Conservation (phyloP, 148 eudicot genomes). For the Selenicereus undatus region DNA sequence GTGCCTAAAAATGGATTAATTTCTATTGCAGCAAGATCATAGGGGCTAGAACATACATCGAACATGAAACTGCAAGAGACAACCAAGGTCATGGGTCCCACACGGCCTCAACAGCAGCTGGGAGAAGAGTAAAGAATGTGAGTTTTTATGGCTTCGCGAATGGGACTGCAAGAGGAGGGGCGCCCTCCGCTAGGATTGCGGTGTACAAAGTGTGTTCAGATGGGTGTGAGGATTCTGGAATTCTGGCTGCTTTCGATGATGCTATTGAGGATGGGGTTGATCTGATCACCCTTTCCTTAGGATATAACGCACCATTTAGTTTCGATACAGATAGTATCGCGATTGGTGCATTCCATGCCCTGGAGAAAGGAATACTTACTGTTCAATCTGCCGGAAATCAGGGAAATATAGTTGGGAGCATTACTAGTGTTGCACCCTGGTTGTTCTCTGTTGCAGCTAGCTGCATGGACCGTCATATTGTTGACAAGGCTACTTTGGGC, state of each 20-base stretch:
- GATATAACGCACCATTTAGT: neutral
- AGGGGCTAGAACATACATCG: slow-evolving; percentile 39
- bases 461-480: slow-evolving; percentile 23
- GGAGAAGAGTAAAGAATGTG: slow-evolving; percentile 20
- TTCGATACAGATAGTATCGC: slow-evolving; percentile 22
- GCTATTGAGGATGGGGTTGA: slow-evolving; percentile 66
- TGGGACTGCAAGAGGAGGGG: slow-evolving; percentile 55
- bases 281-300: slow-evolving; percentile 38
- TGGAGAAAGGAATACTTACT: slow-evolving; percentile 40
- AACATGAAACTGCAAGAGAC: slow-evolving; percentile 26
- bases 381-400: slow-evolving; percentile 32
- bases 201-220: slow-evolving; percentile 33
- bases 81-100: slow-evolving; percentile 46
- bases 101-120: slow-evolving; percentile 57
- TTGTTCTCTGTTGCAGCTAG: slow-evolving; percentile 36
- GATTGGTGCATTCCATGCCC: slow-evolving; percentile 37
- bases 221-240: slow-evolving; percentile 5
- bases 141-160: slow-evolving; percentile 32
- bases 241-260: slow-evolving; percentile 48
- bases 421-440: slow-evolving; percentile 48
- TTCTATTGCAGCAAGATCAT: slow-evolving; percentile 45
- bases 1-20: neutral
- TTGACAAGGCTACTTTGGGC: slow-evolving; percentile 24
- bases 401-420: neutral
- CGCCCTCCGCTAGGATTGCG: slow-evolving; percentile 48